phyloP scores from a whole-genome alignment of 257 asterid genomes.

The Jasminum sambac region DNA sequence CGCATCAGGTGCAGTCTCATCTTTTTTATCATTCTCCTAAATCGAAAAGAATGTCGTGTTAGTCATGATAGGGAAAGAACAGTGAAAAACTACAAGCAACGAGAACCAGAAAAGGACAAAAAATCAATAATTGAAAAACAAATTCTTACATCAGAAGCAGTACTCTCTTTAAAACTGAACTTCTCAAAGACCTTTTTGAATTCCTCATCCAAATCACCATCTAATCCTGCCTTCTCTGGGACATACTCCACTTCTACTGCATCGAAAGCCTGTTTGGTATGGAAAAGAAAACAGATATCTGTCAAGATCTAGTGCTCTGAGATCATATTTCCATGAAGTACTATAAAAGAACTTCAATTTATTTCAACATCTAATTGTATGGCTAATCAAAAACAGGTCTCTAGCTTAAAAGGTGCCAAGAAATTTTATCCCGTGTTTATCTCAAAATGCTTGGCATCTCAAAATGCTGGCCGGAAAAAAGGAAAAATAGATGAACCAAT shows the following conservation, averaged over 20 bases:
- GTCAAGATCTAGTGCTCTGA: neutral
- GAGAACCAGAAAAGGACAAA: neutral
- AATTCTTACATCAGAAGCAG: conserved; percentile 63
- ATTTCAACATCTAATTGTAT: conserved; percentile 1
- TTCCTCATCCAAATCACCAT: conserved; percentile 68
- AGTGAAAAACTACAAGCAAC: neutral
- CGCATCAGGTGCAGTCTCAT: conserved; percentile 55
- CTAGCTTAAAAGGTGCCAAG: neutral
- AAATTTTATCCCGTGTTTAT: neutral
- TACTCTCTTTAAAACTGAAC: conserved; percentile 55
- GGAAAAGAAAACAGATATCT: conserved; percentile 14
- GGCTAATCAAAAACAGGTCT: neutral
- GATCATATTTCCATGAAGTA: conserved; percentile 4
- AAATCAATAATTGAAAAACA: neutral
- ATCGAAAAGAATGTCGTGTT: conserved; percentile 7
- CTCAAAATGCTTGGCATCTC: conserved; percentile 3
- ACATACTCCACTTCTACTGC: conserved; percentile 90
- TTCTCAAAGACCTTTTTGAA: conserved; percentile 86
- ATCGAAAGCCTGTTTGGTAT: conserved; percentile 42
- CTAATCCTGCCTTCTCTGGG: conserved; percentile 79
- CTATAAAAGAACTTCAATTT: neutral
- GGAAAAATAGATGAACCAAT: neutral
- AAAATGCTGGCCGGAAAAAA: no score
- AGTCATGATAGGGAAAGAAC: neutral
- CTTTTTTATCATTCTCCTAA: conserved; percentile 73